Evolutionary conservation across 768 basidiomycete species (phyloP).

Genomic region (Strobilomyces echinocephalus): DNA sequence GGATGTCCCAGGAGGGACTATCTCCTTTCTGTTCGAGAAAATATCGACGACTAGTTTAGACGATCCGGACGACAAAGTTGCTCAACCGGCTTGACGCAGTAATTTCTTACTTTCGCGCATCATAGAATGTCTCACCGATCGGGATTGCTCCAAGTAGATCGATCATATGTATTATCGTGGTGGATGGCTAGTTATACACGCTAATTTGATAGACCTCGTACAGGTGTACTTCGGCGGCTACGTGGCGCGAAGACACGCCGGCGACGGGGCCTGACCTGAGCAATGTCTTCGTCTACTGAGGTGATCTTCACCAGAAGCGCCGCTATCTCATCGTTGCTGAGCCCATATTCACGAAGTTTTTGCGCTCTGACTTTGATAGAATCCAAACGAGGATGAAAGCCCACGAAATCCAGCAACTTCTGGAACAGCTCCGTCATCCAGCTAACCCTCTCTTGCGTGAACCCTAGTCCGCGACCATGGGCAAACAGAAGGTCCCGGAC

Average conservation of each 20-base stretch:
- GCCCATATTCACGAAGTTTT: constrained; percentile 27
- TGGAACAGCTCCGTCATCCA: constrained; percentile 24
- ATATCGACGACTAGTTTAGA: constrained; percentile 28
- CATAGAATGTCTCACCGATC: not conserved
- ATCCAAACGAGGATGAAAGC: constrained; percentile 18
- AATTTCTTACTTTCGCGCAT: not conserved
- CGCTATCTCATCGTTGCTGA: constrained; percentile 20
- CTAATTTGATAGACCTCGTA: constrained; percentile 7
- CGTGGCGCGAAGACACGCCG: constrained; percentile 4
- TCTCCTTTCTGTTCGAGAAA: constrained; percentile 76
- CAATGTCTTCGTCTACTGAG: constrained; percentile 21
- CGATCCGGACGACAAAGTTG: not conserved
- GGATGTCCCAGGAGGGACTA: constrained; percentile 55
- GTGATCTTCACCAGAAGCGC: constrained; percentile 18
- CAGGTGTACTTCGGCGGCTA: constrained; percentile 9
- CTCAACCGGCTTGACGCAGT: not conserved
- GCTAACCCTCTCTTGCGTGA: constrained; percentile 21
- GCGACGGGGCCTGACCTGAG: constrained; percentile 6
- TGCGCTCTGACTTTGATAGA: constrained; percentile 20
- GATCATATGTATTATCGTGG: constrained; percentile 1
- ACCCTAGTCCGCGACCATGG: constrained; percentile 16
- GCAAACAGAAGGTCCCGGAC: constrained; percentile 21
- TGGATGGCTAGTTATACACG: constrained; percentile 2
- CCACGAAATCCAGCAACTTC: constrained; percentile 20
- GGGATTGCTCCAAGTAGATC: not conserved